Evolutionary conservation across 2,329 filamentous ascomycete genomes (phyloP), one percentile per base, ranked within the genome.

Genomic region (Ceratocystis albifundus): DNA sequence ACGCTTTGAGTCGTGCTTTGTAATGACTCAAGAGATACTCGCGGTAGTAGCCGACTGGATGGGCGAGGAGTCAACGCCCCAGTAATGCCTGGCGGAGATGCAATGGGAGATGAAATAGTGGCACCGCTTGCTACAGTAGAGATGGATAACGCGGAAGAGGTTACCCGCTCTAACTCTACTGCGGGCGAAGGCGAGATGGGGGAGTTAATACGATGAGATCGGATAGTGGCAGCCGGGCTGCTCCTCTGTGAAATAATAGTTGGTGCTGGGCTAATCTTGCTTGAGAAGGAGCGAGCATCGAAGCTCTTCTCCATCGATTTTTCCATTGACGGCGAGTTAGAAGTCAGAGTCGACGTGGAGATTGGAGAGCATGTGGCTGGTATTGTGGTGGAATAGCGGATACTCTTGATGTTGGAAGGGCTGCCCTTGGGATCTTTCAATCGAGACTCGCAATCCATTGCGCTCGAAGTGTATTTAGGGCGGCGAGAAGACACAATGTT

Each of bases 311-410:
- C 67, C 32, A 63, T 61, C 7, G 61, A 36, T 5, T 53, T 63
- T 30, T 65, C 53, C 20, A 46, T 32, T 6, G 64, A 61, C n/a
- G 65, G 65, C 15, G 62, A 61, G 36, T 61, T n/a, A 20, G 67
- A 66, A 5, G 62, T 44, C 30, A 62, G 61, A 44, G 67, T 66
- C 15, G 61, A 55, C 17, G 59, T 46, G 3, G 63, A 62, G 17
- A 50, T 15, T 2, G 66, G 64, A 1, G 67, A 68, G 32, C 46
- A 57, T 25, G 64, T 30, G 12, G 61, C 41, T 30, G 67, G 67
- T n/a, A 68, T 44, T 25, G 67, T 68, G 22, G 67, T 61, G 22
- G 62, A 65, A 28, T 68, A 68, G 64, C 67, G 67, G 45, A 68
- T 65, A 17, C 36, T 66, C 50, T 68, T 68, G 50, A 68, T 66